Percentiles rank a stretch among this genome's conserved stretches.
Evolutionary conservation across 139 green algal species (phyloP).

Genomic region (Astrephomene gubernaculifera): DNA sequence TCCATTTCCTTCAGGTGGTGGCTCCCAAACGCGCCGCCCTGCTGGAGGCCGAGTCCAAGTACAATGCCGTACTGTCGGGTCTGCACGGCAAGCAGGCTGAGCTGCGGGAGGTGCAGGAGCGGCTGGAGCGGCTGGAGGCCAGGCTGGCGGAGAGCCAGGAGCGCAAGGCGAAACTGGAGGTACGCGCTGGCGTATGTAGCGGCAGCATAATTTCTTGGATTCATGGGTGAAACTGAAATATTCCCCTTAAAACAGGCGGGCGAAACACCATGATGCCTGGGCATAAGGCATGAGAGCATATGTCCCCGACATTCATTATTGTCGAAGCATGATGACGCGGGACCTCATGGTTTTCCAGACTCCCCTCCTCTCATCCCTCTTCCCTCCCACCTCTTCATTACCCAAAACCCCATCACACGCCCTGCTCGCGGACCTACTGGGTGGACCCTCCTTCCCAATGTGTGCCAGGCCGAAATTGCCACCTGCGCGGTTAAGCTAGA

Average conservation of each 20-base stretch:
- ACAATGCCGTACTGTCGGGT: conserved; percentile 67
- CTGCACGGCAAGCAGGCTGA: conserved; percentile 78
- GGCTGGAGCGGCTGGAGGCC: conserved; percentile 70
- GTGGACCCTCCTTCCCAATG: too few relatives aligned
- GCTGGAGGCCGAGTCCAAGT: conserved; percentile 64
- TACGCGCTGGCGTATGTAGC: too few relatives aligned
- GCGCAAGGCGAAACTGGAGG: conserved; percentile 68
- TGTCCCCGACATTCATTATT: neutral
- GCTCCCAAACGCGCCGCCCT: conserved; percentile 78
- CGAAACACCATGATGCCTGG: neutral
- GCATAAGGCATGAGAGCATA: neutral
- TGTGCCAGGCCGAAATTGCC: conserved; percentile 59
- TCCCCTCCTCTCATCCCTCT: neutral
- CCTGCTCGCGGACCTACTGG: too few relatives aligned
- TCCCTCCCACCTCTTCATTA: neutral
- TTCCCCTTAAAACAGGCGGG: too few relatives aligned
- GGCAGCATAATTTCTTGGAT: too few relatives aligned
- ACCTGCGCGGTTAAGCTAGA: conserved; percentile 81
- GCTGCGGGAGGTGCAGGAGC: conserved; percentile 70
- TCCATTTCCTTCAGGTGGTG: conserved; percentile 65
- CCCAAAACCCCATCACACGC: neutral
- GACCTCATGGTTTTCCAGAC: too few relatives aligned
- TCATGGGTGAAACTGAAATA: too few relatives aligned
- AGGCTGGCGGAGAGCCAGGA: conserved; percentile 62
- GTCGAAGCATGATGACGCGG: too few relatives aligned